Percentiles rank a stretch among this genome's conserved stretches.
These are phyloP conservation scores for Saccharomycopsis synnaedendra DNA, from an alignment of 805 yeast species.

Conservation along the genomic window DNA sequence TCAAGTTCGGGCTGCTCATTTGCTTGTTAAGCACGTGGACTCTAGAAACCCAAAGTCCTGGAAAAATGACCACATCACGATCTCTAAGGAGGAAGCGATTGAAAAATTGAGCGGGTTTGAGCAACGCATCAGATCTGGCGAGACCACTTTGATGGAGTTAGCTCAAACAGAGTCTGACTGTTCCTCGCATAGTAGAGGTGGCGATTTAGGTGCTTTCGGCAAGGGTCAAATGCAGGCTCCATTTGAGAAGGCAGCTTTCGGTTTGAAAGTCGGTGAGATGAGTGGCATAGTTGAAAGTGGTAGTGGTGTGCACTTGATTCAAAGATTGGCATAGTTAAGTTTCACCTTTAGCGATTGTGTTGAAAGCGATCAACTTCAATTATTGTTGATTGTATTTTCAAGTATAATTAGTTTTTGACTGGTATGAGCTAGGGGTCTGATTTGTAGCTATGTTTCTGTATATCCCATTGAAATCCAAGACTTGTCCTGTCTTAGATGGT, in stretches of 20 bases:
- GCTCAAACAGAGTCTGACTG: constrained; percentile 86
- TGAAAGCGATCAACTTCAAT: no score
- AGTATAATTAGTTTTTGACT: no score
- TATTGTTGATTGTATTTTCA: no score
- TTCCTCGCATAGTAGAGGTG: constrained; percentile 74
- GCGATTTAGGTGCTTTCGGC: constrained; percentile 85
- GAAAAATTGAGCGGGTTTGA: constrained; percentile 47
- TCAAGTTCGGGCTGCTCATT: constrained; percentile 67
- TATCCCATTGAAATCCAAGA: neutral
- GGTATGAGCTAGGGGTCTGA: no score
- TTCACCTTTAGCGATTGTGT: neutral
- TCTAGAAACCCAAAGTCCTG: constrained; percentile 89
- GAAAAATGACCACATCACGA: constrained; percentile 67
- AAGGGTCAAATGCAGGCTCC: constrained; percentile 92
- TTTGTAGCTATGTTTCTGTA: neutral
- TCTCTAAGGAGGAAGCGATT: constrained; percentile 68
- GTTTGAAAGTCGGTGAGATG: constrained; percentile 68
- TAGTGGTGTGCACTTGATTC: constrained; percentile 83
- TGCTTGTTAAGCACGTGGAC: constrained; percentile 71
- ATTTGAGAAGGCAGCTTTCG: constrained; percentile 83
- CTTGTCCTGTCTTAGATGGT: no score
- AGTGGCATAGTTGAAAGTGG: constrained; percentile 80
- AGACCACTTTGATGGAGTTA: constrained; percentile 51
- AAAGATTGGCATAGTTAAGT: constrained; percentile 55
- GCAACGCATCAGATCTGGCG: constrained; percentile 51